Conservation (phyloP, 2,329 filamentous ascomycete genomes). For the Pseudopyrenochaeta lycopersici region DNA sequence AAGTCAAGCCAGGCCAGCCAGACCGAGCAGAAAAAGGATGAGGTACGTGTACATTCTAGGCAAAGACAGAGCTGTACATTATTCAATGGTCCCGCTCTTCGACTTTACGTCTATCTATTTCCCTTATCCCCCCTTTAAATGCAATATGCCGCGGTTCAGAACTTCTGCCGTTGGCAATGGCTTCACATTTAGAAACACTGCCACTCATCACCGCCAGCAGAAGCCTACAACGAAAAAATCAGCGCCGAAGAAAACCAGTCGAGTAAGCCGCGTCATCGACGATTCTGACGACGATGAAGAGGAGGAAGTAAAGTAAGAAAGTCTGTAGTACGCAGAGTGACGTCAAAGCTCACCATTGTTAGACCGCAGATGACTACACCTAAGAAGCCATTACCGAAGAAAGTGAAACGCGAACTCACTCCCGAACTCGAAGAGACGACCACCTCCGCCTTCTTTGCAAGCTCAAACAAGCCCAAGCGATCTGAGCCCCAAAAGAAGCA, state of each 20-base stretch:
- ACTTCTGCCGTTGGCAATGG: background rate
- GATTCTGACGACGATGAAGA: constrained; percentile 73
- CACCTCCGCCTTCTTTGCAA: constrained; percentile 70
- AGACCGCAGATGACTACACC: constrained; percentile 55
- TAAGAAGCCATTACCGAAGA: constrained; percentile 69
- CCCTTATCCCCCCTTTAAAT: background rate
- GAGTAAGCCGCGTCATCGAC: constrained; percentile 65
- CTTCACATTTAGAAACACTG: background rate
- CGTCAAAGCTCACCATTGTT: constrained; percentile 31
- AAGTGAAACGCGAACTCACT: constrained; percentile 59
- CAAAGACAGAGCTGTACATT: background rate
- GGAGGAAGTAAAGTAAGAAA: constrained; percentile 40
- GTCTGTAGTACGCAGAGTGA: background rate
- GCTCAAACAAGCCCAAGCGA: constrained; percentile 64
- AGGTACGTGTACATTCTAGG: constrained; percentile 28
- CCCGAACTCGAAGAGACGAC: constrained; percentile 66
- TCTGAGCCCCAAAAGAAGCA: constrained; percentile 55
- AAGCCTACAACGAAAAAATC: constrained; percentile 48
- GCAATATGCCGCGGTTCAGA: constrained; percentile 5
- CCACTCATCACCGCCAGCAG: constrained; percentile 20
- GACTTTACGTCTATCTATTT: background rate
- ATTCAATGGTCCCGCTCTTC: background rate
- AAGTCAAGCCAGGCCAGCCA: constrained; percentile 57
- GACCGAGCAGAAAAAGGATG: constrained; percentile 41
- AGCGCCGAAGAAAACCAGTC: constrained; percentile 53